These are phyloP conservation scores for Clitocybe nebularis DNA, from an alignment of 1,284 basidiomycete genomes.

Conservation along the genomic window DNA sequence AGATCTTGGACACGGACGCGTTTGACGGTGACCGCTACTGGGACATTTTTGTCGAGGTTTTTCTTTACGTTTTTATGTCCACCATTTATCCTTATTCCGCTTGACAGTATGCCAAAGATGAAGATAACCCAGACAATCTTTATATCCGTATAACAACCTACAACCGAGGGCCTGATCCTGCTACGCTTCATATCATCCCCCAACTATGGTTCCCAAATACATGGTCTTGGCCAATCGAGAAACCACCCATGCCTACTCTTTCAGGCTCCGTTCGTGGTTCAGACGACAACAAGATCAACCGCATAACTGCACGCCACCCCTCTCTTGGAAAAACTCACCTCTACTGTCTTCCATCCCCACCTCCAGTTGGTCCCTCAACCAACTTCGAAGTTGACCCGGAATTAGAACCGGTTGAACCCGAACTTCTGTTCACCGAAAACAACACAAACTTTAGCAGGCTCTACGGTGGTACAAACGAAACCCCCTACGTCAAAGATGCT, in stretches of 20 bases:
- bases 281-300: constrained; percentile 46
- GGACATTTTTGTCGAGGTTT: constrained; percentile 94
- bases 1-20: constrained; percentile 88
- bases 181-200: constrained; percentile 93
- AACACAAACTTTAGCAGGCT: constrained; percentile 94
- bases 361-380: constrained; percentile 74
- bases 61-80: constrained; percentile 23
- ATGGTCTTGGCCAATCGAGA: constrained; percentile 91
- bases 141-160: constrained; percentile 95
- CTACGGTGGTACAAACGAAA: constrained; percentile 84
- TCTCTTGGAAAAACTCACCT: constrained; percentile 74
- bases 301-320: constrained; percentile 74
- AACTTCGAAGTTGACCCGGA: constrained; percentile 55
- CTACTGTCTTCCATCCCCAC: constrained; percentile 90
- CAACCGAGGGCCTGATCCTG: constrained; percentile 94
- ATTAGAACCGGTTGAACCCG: constrained; percentile 72
- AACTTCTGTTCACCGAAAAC: constrained; percentile 92
- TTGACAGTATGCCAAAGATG: constrained; percentile 92
- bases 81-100: constrained; percentile 12
- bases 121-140: constrained; percentile 83
- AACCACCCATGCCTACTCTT: constrained; percentile 76
- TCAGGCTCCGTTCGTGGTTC: constrained; percentile 46
- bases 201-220: constrained; percentile 97
- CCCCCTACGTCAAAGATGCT: constrained; percentile 91
- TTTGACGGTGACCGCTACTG: constrained; percentile 96